Evolutionary conservation across 495 filamentous ascomycete genomes (phyloP).

Genomic region (Aspergillus ostianus): DNA sequence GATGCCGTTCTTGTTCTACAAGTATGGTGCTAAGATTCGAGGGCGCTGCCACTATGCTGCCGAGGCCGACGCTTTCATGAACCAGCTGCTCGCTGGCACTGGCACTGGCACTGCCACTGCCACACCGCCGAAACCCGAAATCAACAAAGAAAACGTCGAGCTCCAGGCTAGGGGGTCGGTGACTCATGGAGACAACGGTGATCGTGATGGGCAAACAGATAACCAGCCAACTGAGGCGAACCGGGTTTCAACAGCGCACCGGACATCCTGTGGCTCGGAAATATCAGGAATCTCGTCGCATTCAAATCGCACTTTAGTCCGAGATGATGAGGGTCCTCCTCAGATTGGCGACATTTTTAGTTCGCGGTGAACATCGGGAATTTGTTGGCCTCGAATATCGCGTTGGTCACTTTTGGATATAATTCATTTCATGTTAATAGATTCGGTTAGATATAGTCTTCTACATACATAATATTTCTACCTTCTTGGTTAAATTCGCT

Average conservation of each 20-base stretch:
- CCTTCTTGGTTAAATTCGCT: too few species aligned
- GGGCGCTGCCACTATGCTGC: background rate
- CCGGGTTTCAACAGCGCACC: background rate
- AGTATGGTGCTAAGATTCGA: background rate
- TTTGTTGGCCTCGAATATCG: background rate
- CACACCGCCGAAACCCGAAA: background rate
- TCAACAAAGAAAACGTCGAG: background rate
- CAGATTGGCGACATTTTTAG: background rate
- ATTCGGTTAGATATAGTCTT: background rate
- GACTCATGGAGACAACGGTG: background rate
- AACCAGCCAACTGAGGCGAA: background rate
- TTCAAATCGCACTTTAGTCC: background rate
- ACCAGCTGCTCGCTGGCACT: background rate
- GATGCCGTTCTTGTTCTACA: conserved; percentile 4
- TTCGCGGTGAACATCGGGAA: background rate
- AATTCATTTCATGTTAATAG: background rate
- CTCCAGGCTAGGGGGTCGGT: background rate
- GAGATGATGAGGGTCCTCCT: background rate
- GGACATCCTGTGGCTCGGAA: background rate
- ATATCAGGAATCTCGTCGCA: background rate
- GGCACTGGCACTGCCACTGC: background rate
- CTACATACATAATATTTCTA: too few species aligned
- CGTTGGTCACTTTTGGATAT: background rate
- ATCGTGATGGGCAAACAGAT: background rate
- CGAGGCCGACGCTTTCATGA: background rate